These are phyloP conservation scores for Escallonia herrerae DNA, from an alignment of 129 eudicot species.

Conservation along the genomic window DNA sequence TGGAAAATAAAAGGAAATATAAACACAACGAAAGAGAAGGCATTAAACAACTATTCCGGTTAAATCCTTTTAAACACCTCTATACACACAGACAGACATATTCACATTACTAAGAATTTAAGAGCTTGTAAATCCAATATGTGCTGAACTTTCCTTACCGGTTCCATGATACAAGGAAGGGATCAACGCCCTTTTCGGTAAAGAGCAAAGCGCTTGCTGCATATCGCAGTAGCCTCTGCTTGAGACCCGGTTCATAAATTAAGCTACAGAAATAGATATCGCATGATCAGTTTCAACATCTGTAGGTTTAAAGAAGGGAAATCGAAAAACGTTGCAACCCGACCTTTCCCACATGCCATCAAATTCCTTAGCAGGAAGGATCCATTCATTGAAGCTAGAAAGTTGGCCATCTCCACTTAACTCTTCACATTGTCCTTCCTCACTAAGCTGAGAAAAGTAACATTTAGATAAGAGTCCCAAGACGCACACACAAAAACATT, in stretches of 20 bases:
- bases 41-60: neutral
- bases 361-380: constrained; percentile 98
- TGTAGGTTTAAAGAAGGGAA: neutral
- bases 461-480: constrained; percentile 10
- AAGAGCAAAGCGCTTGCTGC: constrained; percentile 98
- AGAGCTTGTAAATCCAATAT: neutral
- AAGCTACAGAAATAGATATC: constrained; percentile 46
- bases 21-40: no score
- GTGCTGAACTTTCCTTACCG: constrained; percentile 39
- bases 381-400: constrained; percentile 95
- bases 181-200: constrained; percentile 90
- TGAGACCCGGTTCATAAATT: constrained; percentile 88
- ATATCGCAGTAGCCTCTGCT: constrained; percentile 82
- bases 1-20: no score
- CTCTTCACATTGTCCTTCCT: constrained; percentile 98
- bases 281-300: constrained; percentile 8
- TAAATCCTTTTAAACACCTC: neutral
- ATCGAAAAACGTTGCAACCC: neutral
- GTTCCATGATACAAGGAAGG: constrained; percentile 98
- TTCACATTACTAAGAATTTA: neutral
- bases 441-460: constrained; percentile 61
- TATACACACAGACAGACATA: neutral
- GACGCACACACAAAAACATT: constrained; percentile 5
- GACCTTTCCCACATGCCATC: constrained; percentile 99
- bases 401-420: constrained; percentile 76